These are phyloP conservation scores for Suaeda aralocaspica DNA, from an alignment of 148 eudicot species.

Conservation along the genomic window DNA sequence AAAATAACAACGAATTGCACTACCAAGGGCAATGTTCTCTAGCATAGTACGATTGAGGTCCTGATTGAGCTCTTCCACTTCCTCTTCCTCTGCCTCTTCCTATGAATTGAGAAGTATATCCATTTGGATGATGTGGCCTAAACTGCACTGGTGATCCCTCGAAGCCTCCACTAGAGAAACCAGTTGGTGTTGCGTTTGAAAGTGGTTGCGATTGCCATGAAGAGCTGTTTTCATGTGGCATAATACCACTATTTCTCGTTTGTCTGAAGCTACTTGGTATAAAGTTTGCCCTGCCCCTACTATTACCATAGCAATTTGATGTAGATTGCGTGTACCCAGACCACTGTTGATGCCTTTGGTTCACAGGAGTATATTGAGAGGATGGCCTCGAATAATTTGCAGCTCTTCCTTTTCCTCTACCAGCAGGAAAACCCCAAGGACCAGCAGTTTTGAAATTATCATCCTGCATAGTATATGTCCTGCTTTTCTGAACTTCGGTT, in stretches of 20 bases:
- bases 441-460: constrained; percentile 16
- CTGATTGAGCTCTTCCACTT: too few relatives aligned
- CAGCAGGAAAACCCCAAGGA: constrained; percentile 5
- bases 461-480: neutral
- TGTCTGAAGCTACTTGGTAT: neutral
- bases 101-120: neutral
- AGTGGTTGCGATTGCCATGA: constrained; percentile 19
- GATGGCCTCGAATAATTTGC: neutral
- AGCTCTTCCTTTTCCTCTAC: neutral
- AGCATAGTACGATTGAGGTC: constrained; percentile 1
- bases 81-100: constrained; percentile 25
- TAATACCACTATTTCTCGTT: neutral
- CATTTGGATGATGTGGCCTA: neutral
- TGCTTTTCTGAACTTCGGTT: neutral
- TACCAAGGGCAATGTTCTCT: too few relatives aligned
- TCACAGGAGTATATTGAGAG: neutral
- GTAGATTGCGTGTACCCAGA: neutral
- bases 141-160: neutral
- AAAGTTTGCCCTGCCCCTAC: too few relatives aligned
- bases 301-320: neutral
- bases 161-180: neutral
- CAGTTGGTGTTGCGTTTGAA: neutral
- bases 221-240: neutral
- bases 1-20: too few relatives aligned
- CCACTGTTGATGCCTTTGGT: neutral